Base-by-base conservation (phyloP, 306 rosid genomes). In the Casuarina cunninghamiana region DNA sequence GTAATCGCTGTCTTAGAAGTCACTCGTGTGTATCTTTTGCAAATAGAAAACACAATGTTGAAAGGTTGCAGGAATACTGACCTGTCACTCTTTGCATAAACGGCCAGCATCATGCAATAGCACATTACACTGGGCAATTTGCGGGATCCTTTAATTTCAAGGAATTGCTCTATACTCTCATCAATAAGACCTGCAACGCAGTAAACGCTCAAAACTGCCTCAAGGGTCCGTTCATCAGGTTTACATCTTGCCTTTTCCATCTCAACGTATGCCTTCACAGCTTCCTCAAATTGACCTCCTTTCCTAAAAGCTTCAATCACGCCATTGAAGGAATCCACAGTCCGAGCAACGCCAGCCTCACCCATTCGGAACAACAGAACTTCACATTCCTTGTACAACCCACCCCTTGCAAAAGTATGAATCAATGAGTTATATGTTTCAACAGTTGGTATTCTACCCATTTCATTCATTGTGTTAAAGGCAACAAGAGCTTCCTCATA, bases 91-190 rank as follows among this genome's bases (percentile, higher is more conserved):
- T 87, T 96, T n/a, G 97, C 90, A 55, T 87, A 91, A 66, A 93
- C 90, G 75, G 94, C 90, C 53, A 96, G 89, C 99, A 96, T 96
- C 99, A 93, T 86, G 91, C 99, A 96, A 85, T 93, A 96, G 88
- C 97, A 87, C 87, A 88, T 88, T 71, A 93, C 91, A 84, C 92
- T 91, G 72, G 99, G 99, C 69, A 87, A 65, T 78, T 84, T 82
- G 82, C 98, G 94, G 4, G 93, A 86, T 79, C 83, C 86, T 81
- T 93, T 96, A 41, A 96, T 91, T 88, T 88, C 99, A 73, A 87
- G 86, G 75, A 96, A 96, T 76, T 91, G 99, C 85, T 96, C 98
- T 84, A 87, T 90, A 77, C 97, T 78, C 87, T 93, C 98, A 5
- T 96, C 89, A 81, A 91, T 90, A 85, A 96, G 94, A 57, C 96